Conservation (phyloP, 306 rosid species). For the Lupinus albus region DNA sequence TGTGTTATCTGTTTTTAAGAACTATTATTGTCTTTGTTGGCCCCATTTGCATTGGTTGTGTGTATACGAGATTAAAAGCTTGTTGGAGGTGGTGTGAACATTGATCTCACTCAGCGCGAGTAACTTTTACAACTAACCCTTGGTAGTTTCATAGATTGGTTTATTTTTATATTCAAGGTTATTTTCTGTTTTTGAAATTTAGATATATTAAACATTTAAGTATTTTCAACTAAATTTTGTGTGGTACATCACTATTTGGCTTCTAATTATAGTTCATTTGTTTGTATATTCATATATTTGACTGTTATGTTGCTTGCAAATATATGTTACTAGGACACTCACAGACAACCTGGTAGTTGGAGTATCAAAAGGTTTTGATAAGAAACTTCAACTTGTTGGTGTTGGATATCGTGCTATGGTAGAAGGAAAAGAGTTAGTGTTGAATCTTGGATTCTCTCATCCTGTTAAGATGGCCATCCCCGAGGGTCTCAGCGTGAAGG, state of each 20-base stretch:
- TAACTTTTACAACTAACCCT: neutral
- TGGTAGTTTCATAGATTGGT: conserved; percentile 18
- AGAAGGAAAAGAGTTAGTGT: conserved; percentile 76
- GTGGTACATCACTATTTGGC: conserved; percentile 24
- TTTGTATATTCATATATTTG: conserved; percentile 7
- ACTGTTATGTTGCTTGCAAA: conserved; percentile 31
- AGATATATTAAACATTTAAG: conserved; percentile 18
- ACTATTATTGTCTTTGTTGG: neutral
- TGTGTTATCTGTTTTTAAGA: neutral
- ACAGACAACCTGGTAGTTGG: conserved; percentile 91
- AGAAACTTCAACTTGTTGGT: conserved; percentile 89
- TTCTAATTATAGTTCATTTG: neutral
- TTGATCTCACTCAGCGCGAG: conserved; percentile 2
- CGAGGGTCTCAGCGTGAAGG: conserved; percentile 73
- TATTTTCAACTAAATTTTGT: neutral
- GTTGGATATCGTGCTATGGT: conserved; percentile 90
- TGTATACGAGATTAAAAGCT: conserved; percentile 6
- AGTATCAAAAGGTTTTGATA: conserved; percentile 93
- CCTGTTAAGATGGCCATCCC: conserved; percentile 90
- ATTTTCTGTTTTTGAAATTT: neutral
- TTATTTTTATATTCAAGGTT: neutral
- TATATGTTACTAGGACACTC: conserved; percentile 68
- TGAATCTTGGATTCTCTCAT: conserved; percentile 97
- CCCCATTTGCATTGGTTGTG: neutral
- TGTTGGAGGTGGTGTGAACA: neutral